phyloP scores from a whole-genome alignment of 768 basidiomycete genomes.

The Kwoniella bestiolae region DNA sequence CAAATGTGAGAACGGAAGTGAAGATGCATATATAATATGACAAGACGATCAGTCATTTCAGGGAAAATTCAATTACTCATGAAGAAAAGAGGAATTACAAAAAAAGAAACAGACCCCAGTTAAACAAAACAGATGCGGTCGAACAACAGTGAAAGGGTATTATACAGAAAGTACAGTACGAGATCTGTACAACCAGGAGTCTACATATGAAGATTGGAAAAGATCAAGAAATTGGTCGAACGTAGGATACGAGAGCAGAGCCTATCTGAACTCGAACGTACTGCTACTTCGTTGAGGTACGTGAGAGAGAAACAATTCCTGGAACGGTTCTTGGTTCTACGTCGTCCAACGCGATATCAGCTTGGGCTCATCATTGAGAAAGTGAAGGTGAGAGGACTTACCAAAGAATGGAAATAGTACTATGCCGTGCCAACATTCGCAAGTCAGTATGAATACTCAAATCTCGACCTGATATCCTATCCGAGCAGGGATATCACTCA shows the following conservation, averaged over 20 bases:
- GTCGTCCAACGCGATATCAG: constrained; percentile 11
- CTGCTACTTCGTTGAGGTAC: constrained; percentile 73
- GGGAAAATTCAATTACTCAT: not conserved
- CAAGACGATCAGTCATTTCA: not conserved
- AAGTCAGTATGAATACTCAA: too few species aligned
- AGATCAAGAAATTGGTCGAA: too few species aligned
- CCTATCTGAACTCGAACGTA: constrained; percentile 82
- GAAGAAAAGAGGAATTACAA: not conserved
- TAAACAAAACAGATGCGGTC: not conserved
- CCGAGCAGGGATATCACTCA: too few species aligned
- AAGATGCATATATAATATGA: not conserved
- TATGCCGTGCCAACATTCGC: too few species aligned
- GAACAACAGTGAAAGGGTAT: not conserved
- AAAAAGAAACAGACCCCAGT: not conserved
- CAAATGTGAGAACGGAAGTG: not conserved
- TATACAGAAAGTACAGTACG: not conserved
- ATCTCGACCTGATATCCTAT: too few species aligned
- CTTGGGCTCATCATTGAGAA: not conserved
- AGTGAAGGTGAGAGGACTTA: constrained; percentile 8
- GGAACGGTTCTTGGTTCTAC: constrained; percentile 63
- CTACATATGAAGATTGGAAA: not conserved
- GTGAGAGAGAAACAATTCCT: constrained; percentile 81
- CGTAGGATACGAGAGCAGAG: not conserved
- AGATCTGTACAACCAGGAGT: not conserved
- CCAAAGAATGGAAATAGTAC: constrained; percentile 77